phyloP scores from a whole-genome alignment of 768 basidiomycete species.

The Strobilomyces echinocephalus region DNA sequence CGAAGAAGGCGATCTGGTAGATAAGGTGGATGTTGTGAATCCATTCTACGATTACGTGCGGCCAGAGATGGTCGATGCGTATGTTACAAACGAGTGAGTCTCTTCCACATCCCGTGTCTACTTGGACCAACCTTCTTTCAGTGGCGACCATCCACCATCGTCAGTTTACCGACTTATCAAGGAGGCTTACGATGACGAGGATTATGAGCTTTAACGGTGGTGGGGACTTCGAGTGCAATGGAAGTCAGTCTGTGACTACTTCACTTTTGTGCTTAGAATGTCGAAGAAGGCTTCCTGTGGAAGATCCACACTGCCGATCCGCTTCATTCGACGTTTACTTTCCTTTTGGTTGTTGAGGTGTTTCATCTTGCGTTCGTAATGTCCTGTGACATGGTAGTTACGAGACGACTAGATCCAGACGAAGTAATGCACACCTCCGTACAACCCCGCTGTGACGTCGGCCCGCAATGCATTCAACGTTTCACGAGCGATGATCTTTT shows the following conservation, averaged over 20 bases:
- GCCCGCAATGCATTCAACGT: slow-evolving; percentile 81
- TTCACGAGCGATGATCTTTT: slow-evolving; percentile 84
- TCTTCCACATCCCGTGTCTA: slow-evolving; percentile 5
- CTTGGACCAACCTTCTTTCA: slow-evolving; percentile 29
- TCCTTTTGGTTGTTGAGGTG: slow-evolving; percentile 89
- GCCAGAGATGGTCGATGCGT: slow-evolving; percentile 88
- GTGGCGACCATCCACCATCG: slow-evolving; percentile 94
- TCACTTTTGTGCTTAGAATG: slow-evolving; percentile 63
- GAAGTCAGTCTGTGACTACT: slow-evolving; percentile 6
- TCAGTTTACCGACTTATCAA: slow-evolving; percentile 90
- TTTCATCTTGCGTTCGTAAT: slow-evolving; percentile 91
- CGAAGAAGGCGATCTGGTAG: slow-evolving; percentile 72
- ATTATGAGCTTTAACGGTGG: slow-evolving; percentile 56
- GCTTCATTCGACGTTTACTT: slow-evolving; percentile 85
- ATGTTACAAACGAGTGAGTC: slow-evolving; percentile 95
- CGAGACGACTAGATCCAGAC: not conserved
- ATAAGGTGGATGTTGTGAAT: slow-evolving; percentile 89
- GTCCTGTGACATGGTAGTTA: slow-evolving; percentile 41
- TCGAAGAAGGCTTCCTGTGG: slow-evolving; percentile 97
- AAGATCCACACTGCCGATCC: slow-evolving; percentile 80
- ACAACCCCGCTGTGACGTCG: slow-evolving; percentile 91
- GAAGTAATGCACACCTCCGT: slow-evolving; percentile 57
- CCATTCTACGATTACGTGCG: slow-evolving; percentile 96
- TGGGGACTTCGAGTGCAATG: not conserved
- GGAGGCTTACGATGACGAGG: slow-evolving; percentile 94